Evolutionary conservation across 2,329 filamentous ascomycete genomes (phyloP).

Genomic region (Cladosporium cucumerinum): DNA sequence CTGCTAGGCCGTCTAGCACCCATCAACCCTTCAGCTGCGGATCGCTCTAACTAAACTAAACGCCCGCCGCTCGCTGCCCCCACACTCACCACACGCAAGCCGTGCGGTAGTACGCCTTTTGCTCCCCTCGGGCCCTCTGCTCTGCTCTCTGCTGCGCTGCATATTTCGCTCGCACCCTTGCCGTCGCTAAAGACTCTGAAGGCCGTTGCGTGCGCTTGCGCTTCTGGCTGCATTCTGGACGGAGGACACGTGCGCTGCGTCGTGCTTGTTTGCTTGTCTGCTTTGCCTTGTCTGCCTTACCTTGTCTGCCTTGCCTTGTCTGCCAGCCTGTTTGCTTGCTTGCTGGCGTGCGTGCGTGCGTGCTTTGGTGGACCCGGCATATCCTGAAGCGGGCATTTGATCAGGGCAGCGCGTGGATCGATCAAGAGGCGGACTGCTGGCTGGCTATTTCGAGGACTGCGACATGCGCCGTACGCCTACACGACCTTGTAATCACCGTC

Average conservation of each 20-base stretch:
- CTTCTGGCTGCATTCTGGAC: constrained; percentile 13
- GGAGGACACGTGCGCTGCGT: constrained; percentile 15
- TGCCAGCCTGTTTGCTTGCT: constrained; percentile 3
- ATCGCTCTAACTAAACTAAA: constrained; percentile 3
- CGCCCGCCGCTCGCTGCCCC: neutral
- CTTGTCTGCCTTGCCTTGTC: neutral
- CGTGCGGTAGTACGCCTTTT: constrained; percentile 4
- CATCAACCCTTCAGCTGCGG: constrained; percentile 6
- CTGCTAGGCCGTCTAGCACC: neutral
- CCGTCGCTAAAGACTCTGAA: constrained; percentile 13
- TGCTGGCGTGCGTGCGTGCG: neutral
- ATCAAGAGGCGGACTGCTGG: constrained; percentile 5
- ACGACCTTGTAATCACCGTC: neutral
- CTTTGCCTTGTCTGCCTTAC: neutral
- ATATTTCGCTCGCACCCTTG: constrained; percentile 14
- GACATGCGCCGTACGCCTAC: constrained; percentile 11
- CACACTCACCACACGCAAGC: constrained; percentile 12
- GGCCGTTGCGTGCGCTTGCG: constrained; percentile 10
- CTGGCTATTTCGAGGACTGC: neutral
- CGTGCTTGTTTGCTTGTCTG: constrained; percentile 1
- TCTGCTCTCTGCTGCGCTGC: constrained; percentile 7
- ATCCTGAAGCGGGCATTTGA: neutral
- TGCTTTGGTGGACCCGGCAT: neutral
- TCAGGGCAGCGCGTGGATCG: neutral
- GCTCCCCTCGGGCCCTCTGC: constrained; percentile 12